Evolutionary conservation across 805 yeast genomes (phyloP).

Genomic region (Teunomyces stri): DNA sequence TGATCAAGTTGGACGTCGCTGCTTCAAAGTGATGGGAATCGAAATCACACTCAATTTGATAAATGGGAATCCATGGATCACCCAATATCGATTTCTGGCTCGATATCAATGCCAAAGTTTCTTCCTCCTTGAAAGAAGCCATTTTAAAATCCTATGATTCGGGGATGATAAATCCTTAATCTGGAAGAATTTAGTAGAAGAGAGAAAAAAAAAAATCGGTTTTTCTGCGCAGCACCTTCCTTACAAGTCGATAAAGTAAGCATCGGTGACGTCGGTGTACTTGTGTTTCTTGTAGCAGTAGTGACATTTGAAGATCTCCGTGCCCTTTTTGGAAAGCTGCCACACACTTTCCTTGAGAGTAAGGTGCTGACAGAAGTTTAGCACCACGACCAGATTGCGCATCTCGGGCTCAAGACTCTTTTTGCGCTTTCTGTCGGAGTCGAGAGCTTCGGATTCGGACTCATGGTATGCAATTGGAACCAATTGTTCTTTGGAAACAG

Average conservation of each 20-base stretch:
- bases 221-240: not conserved
- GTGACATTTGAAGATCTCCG: slow-evolving; percentile 43
- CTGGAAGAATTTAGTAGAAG: not conserved
- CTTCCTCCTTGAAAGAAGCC: slow-evolving; percentile 5
- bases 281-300: slow-evolving; percentile 45
- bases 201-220: not conserved
- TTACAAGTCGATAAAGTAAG: slow-evolving; percentile 37
- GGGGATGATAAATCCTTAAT: not conserved
- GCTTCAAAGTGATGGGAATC: slow-evolving; percentile 56
- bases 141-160: not conserved
- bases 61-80: slow-evolving; percentile 60
- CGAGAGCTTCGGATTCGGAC: not conserved
- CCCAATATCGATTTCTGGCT: slow-evolving; percentile 48
- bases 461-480: slow-evolving; percentile 27
- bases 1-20: slow-evolving; percentile 77
- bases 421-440: slow-evolving; percentile 12
- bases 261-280: slow-evolving; percentile 38
- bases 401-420: slow-evolving; percentile 21
- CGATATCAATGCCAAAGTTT: slow-evolving; percentile 2
- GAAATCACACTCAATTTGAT: slow-evolving; percentile 48
- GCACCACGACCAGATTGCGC: slow-evolving; percentile 30
- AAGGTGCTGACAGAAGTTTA: slow-evolving; percentile 40
- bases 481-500: slow-evolving; percentile 43
- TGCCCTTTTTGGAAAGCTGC: slow-evolving; percentile 37
- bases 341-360: slow-evolving; percentile 42